Evolutionary conservation across 495 filamentous ascomycete genomes (phyloP).

Genomic region (Pyrenula massariospora): DNA sequence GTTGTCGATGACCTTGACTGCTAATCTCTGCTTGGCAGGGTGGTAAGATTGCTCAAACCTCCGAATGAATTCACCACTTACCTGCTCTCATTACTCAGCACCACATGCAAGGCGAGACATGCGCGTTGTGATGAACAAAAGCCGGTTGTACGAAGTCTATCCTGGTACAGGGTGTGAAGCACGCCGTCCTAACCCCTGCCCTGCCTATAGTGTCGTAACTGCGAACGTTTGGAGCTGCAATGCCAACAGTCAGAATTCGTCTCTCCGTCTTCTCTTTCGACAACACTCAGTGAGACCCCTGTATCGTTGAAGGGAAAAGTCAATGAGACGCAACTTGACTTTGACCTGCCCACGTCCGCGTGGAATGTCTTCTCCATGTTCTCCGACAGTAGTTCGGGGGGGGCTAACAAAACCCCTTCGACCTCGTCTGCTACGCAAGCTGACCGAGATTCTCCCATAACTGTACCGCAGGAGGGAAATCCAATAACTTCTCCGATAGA

Average conservation of each 20-base stretch:
- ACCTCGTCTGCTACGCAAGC: background rate
- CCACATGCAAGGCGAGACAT: background rate
- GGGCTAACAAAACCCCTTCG: background rate
- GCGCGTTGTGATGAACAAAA: background rate
- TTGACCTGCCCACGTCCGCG: background rate
- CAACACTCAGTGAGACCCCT: no score
- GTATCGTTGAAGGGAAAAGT: no score
- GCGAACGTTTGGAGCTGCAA: background rate
- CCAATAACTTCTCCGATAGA: background rate
- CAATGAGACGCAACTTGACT: no score
- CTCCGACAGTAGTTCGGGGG: background rate
- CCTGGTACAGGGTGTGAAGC: no score
- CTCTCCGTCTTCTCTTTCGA: no score
- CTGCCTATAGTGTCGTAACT: background rate
- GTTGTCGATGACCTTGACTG: no score
- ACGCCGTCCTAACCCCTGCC: background rate
- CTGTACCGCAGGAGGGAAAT: background rate
- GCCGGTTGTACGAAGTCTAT: background rate
- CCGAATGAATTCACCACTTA: background rate
- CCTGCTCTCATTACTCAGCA: background rate
- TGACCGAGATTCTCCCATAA: background rate
- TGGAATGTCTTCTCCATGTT: background rate
- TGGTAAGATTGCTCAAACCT: background rate
- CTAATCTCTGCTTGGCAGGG: background rate
- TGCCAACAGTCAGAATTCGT: background rate